These are phyloP conservation scores for Canariomyces notabilis DNA, from an alignment of 2,329 filamentous ascomycete species.

Conservation along the genomic window DNA sequence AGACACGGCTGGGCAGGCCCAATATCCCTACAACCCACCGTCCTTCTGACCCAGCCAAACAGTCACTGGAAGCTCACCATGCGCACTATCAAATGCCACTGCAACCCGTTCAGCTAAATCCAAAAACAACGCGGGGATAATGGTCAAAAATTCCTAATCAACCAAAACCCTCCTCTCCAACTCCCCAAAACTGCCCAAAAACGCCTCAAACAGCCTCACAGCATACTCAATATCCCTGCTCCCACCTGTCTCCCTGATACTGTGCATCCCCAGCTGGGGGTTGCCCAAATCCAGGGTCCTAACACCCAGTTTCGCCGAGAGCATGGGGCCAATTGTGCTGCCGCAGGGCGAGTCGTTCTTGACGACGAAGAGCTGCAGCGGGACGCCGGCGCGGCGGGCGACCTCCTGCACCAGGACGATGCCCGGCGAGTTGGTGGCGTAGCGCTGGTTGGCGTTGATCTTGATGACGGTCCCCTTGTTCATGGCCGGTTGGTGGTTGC, in stretches of 20 bases:
- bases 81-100: background rate
- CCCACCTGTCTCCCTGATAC: constrained; percentile 88
- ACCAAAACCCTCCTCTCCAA: constrained; percentile 79
- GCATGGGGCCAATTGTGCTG: constrained; percentile 96
- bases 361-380: constrained; percentile 92
- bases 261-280: constrained; percentile 94
- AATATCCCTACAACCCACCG: no score
- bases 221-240: constrained; percentile 82
- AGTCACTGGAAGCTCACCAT: no score
- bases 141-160: constrained; percentile 50
- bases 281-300: constrained; percentile 91
- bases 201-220: constrained; percentile 79
- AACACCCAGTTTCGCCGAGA: constrained; percentile 78
- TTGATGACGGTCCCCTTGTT: constrained; percentile 97
- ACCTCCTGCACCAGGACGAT: constrained; percentile 89
- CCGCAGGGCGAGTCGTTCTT: constrained; percentile 93
- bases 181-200: constrained; percentile 78
- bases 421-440: constrained; percentile 92
- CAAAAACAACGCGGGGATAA: background rate
- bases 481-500: constrained; percentile 86
- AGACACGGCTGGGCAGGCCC: no score
- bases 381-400: constrained; percentile 68
- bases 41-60: no score
- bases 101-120: background rate
- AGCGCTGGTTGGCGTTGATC: constrained; percentile 94